Evolutionary conservation across 1,284 basidiomycete genomes (phyloP).

Genomic region (Irpex lacteus): DNA sequence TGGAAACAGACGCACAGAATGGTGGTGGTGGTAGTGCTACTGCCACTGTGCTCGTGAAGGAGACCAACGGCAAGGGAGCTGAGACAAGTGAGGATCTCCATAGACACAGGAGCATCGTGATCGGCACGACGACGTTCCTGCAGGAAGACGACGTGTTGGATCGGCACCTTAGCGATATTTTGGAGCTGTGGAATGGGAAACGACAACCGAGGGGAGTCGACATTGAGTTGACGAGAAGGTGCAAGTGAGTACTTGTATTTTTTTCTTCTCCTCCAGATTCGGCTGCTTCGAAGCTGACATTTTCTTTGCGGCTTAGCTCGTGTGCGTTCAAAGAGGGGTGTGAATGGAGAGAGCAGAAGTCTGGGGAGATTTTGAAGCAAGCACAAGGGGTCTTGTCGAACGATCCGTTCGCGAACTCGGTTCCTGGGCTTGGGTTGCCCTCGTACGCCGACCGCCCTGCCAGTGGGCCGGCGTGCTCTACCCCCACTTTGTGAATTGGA

Average conservation of each 20-base stretch:
- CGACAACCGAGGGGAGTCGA: slow-evolving; percentile 69
- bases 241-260: slow-evolving; percentile 50
- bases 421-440: neutral
- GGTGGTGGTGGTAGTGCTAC: neutral
- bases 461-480: no score
- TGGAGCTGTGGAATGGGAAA: slow-evolving; percentile 76
- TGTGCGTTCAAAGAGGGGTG: slow-evolving; percentile 81
- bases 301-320: slow-evolving; percentile 42
- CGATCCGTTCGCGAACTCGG: neutral
- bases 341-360: slow-evolving; percentile 80
- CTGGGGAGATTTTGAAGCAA: slow-evolving; percentile 34
- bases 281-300: neutral
- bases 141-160: slow-evolving; percentile 60
- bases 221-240: slow-evolving; percentile 58
- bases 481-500: no score
- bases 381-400: neutral
- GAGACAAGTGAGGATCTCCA: neutral
- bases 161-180: slow-evolving; percentile 49
- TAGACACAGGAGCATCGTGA: slow-evolving; percentile 35
- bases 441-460: neutral
- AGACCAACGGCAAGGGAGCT: neutral
- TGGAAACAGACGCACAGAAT: neutral
- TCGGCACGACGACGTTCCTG: slow-evolving; percentile 64
- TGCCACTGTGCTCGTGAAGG: no score
- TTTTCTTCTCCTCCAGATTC: neutral